Evolutionary conservation across 768 basidiomycete species (phyloP), one percentile per base, ranked within the genome.

Genomic region (Xerocomellus dryophilus): DNA sequence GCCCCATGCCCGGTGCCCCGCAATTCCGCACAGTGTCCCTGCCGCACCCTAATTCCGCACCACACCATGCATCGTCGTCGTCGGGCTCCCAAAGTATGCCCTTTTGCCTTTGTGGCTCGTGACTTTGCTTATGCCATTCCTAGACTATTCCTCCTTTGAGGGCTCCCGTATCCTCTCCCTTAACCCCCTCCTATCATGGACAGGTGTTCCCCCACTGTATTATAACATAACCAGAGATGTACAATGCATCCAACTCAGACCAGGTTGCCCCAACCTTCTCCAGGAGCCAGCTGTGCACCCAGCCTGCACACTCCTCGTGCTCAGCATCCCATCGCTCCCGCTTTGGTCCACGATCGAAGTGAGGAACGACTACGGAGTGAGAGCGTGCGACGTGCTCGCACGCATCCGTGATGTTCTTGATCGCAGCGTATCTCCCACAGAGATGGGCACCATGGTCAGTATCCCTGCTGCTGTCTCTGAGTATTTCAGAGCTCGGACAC

Each of bases 271-370:
- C 42, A 56, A 44, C 34, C 47, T 57, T 20, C 59, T 70, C 2
- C 50, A 59, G 46, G 59, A 43, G 2, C 60, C 59, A 17, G 70
- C 70, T 1, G 38, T 70, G 31, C 39, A 65, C n/a, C 69, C 66
- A 2, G 15, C 35, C 9, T 49, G 59, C 29, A 52, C 54, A 10
- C 41, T 2, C 12, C 53, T 72, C 27, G 43, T 55, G 1, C 58
- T 70, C 27, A 60, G 46, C 27, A 23, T 70, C 17, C 51, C 66
- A 12, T 51, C 38, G 31, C 60, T 66, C 29, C 70, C 70, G 1
- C 54, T 51, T 35, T 70, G 66, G 69, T 54, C 60, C 17, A 55
- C 59, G 62, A 54, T 71, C 54, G 70, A 71, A 41, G 70, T 70
- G 31, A 51, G 57, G 31, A 72, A 70, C 36, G 36, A 56, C 7